Percentiles rank a stretch among this genome's conserved stretches.
Conservation (phyloP, 208 protist species). For the Trypanosoma brucei region DNA sequence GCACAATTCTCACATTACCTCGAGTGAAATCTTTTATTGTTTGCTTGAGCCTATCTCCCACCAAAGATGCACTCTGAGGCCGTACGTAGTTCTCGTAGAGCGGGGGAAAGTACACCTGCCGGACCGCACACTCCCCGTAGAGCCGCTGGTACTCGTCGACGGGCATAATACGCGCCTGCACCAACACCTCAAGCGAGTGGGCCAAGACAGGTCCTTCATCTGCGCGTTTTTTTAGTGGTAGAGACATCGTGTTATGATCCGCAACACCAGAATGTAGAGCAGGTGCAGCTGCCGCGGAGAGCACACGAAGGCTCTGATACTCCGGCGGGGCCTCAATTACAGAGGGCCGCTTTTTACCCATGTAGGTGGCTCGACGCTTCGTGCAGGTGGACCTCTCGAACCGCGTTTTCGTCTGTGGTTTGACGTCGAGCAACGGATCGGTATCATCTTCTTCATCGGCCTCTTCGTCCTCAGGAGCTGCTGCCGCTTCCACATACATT, state of each 20-base stretch:
- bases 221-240: not conserved
- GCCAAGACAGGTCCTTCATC: conserved; percentile 31
- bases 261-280: not conserved
- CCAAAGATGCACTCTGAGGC: conserved; percentile 3
- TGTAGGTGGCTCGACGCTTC: conserved; percentile 8
- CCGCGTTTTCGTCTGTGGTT: conserved; percentile 7
- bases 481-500: not conserved
- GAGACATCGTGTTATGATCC: not conserved
- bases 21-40: conserved; percentile 20
- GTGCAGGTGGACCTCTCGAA: conserved; percentile 36
- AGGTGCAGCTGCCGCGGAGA: conserved; percentile 12
- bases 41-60: not conserved
- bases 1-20: conserved; percentile 32
- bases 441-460: conserved; percentile 7
- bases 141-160: conserved; percentile 56
- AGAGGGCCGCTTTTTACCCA: conserved; percentile 21
- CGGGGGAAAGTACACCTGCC: conserved; percentile 34
- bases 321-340: conserved; percentile 29
- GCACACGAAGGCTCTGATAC: conserved; percentile 24
- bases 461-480: conserved; percentile 7
- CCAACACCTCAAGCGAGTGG: conserved; percentile 59
- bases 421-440: conserved; percentile 16
- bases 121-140: conserved; percentile 40
- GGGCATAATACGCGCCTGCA: conserved; percentile 79
- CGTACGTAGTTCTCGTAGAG: conserved; percentile 21